phyloP scores from a whole-genome alignment of 208 protist genomes.

The Crithidia bombi region DNA sequence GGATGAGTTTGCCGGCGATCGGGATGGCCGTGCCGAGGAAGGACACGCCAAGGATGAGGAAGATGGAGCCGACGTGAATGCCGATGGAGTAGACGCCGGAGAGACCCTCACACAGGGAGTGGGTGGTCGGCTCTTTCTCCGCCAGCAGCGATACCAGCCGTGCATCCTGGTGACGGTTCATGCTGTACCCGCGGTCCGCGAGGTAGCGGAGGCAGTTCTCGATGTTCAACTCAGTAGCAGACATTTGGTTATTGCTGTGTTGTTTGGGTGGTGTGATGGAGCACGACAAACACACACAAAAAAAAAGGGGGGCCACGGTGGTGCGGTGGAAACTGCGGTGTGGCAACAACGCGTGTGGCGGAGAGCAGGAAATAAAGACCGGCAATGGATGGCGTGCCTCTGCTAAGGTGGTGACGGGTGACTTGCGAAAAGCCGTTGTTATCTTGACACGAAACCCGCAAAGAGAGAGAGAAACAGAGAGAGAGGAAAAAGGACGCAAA shows the following conservation, averaged over 20 bases:
- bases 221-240: slow-evolving; percentile 2
- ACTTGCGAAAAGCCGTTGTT: too few relatives aligned
- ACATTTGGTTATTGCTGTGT: not conserved
- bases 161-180: not conserved
- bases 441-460: too few relatives aligned
- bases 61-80: slow-evolving; percentile 48
- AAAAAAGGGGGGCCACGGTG: too few relatives aligned
- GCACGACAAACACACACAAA: too few relatives aligned
- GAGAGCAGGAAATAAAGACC: too few relatives aligned
- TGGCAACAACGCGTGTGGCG: too few relatives aligned
- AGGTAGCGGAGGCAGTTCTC: slow-evolving; percentile 14
- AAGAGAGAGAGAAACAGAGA: too few relatives aligned
- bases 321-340: too few relatives aligned
- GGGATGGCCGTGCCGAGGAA: slow-evolving; percentile 50
- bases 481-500: too few relatives aligned
- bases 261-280: too few relatives aligned
- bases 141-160: not conserved
- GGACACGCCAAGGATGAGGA: slow-evolving; percentile 55
- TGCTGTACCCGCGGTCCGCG: slow-evolving; percentile 10
- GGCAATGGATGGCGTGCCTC: too few relatives aligned
- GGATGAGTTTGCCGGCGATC: slow-evolving; percentile 53
- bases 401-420: too few relatives aligned
- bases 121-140: not conserved
- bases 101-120: slow-evolving; percentile 42
- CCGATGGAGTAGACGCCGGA: slow-evolving; percentile 45